phyloP scores from a whole-genome alignment of 2,329 filamentous ascomycete species.

The Beauveria brongniartii region DNA sequence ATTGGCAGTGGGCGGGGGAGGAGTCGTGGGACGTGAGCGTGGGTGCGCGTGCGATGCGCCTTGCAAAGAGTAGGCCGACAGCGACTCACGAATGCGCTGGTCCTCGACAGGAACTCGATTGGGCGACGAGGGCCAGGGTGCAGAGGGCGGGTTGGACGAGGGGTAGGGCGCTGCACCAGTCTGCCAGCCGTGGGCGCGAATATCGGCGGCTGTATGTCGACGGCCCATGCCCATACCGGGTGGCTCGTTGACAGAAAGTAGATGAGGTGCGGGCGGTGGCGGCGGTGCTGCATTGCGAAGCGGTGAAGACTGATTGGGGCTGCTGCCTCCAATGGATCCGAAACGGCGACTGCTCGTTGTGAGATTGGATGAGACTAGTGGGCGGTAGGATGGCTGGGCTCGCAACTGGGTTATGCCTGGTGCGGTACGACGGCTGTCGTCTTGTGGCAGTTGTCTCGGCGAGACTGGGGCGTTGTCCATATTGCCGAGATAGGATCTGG shows the following conservation, averaged over 20 bases:
- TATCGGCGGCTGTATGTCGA: constrained; percentile 91
- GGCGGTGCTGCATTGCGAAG: constrained; percentile 58
- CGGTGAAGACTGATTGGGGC: constrained; percentile 64
- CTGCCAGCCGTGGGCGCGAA: constrained; percentile 78
- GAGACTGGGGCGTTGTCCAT: constrained; percentile 75
- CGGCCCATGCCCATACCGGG: constrained; percentile 65
- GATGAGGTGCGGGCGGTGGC: constrained; percentile 58
- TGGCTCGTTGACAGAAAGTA: constrained; percentile 53
- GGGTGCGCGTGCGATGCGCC: constrained; percentile 33
- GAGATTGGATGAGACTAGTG: constrained; percentile 73
- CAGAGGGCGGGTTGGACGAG: constrained; percentile 47
- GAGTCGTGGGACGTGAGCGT: constrained; percentile 46
- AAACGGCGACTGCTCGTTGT: constrained; percentile 70
- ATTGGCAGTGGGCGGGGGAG: constrained; percentile 42
- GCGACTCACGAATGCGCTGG: constrained; percentile 47
- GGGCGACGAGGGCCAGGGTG: constrained; percentile 48
- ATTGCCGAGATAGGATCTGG: constrained; percentile 57
- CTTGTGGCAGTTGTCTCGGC: constrained; percentile 76
- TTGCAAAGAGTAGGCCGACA: constrained; percentile 47
- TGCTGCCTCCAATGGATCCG: constrained; percentile 74
- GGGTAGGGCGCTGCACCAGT: constrained; percentile 52
- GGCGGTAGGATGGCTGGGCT: constrained; percentile 60
- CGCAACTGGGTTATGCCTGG: constrained; percentile 57
- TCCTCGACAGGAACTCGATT: constrained; percentile 42
- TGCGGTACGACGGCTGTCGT: constrained; percentile 69